phyloP scores from a whole-genome alignment of 768 basidiomycete species.

The Amylocystis lapponica region DNA sequence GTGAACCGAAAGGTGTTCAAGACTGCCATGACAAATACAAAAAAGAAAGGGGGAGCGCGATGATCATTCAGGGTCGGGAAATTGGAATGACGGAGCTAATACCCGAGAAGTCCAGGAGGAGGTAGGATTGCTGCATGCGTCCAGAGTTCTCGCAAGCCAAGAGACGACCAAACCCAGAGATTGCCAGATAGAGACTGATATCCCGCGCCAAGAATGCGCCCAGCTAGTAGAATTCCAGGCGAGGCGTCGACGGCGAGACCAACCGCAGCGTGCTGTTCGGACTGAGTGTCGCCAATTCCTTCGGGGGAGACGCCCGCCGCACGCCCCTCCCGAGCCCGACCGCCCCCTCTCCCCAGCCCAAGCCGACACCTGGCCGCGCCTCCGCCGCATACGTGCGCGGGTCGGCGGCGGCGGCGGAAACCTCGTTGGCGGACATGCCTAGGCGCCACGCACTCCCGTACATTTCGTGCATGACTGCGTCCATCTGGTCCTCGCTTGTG shows the following conservation, averaged over 20 bases:
- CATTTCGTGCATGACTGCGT: conserved; percentile 23
- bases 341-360: conserved; percentile 1
- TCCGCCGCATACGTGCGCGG: conserved; percentile 1
- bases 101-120: no score
- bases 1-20: no score
- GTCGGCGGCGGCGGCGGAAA: conserved; percentile 2
- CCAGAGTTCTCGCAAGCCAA: no score
- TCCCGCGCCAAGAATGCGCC: not conserved
- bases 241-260: conserved; percentile 13
- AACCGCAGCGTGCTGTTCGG: conserved; percentile 15
- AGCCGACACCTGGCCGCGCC: conserved; percentile 1
- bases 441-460: conserved; percentile 19
- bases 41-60: no score
- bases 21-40: no score
- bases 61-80: no score
- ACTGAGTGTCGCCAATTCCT: conserved; percentile 6
- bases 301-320: not conserved
- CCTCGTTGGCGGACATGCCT: conserved; percentile 5
- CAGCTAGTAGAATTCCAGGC: conserved; percentile 3
- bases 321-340: conserved; percentile 8
- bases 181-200: not conserved
- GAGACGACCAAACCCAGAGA: no score
- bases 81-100: no score
- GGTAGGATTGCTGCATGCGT: no score
- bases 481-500: conserved; percentile 20